Evolutionary conservation across 352 stramenopile genomes (phyloP), one percentile per base, ranked within the genome.

Genomic region (Thraustochytrium striatum): DNA sequence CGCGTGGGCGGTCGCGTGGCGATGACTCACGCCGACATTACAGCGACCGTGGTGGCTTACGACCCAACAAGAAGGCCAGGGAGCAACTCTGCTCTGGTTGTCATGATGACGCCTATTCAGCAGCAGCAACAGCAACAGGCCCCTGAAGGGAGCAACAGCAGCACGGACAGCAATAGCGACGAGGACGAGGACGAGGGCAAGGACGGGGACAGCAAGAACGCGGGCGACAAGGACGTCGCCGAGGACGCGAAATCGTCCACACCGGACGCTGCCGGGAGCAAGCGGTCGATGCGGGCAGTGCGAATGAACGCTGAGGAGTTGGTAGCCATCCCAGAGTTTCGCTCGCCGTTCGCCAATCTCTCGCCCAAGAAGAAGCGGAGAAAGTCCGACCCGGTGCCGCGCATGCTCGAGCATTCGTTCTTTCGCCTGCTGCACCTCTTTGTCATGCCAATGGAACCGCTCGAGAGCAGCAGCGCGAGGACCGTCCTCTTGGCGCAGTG

Each of bases 21-120:
- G 32, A 61, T 85, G 52, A 84, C 28, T 44, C 82, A 85, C 33
- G 72, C 79, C 8, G 70, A 83, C 35, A 80, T 84, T n/a, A 38
- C 78, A 7, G 82, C 70, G 1, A 85, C 69, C 38, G 58, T 85
- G 21, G 72, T 85, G 21, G 47, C 69, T 32, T 85, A 57, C 21
- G 81, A 84, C 53, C 28, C 59, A 1, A 69, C 32, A 1, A n/a
- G 41, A 62, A 55, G 52, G 32, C 5, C 52, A 13, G 35, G 41
- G 32, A 55, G 30, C 16, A 75, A 61, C 16, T 75, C 65, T 16
- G 65, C 65, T 7, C 65, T 75, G 11, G 65, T 75, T 3, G 65
- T 75, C 16, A 75, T 75, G 65, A 75, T 43, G 33, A 33, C 59
- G 38, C 19, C 53, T 7, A 33, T 70, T 0, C 35, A 70, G 3